Evolutionary conservation across 768 basidiomycete genomes (phyloP).

Genomic region (Russula brevipes): DNA sequence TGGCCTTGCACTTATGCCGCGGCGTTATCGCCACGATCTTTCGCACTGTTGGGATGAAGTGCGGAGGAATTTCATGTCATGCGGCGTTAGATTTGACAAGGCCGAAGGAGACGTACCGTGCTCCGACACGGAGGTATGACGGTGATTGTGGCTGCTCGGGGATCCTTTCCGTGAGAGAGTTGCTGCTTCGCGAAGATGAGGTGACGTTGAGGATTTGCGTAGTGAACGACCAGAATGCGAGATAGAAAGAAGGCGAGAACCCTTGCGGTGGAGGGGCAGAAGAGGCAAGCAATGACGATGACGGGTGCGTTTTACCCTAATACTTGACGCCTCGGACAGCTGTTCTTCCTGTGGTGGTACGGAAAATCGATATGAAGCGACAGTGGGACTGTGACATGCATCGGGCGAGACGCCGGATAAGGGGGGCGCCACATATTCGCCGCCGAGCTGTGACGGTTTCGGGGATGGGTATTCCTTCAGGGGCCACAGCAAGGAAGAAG

Average conservation of each 20-base stretch:
- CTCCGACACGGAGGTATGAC: neutral
- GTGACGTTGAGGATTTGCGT: neutral
- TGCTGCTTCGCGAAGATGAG: neutral
- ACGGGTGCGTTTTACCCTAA: neutral
- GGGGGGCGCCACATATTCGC: neutral
- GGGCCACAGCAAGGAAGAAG: conserved; percentile 9
- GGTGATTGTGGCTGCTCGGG: neutral
- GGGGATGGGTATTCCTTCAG: conserved; percentile 12
- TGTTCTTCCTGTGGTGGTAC: neutral
- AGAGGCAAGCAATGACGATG: neutral
- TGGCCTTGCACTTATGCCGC: neutral
- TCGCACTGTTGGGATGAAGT: neutral
- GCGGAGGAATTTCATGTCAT: neutral
- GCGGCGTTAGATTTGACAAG: neutral
- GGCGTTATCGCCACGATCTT: neutral
- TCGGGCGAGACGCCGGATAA: neutral
- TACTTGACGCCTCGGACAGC: neutral
- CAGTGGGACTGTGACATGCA: neutral
- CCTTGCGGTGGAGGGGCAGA: neutral
- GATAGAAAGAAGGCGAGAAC: neutral
- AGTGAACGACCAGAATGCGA: neutral
- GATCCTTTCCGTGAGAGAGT: neutral
- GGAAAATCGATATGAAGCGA: neutral
- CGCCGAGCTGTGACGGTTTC: neutral
- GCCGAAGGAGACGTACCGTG: conserved; percentile 1